These are phyloP conservation scores for Neoboletus brunneissimus DNA, from an alignment of 768 basidiomycete genomes.

Conservation along the genomic window DNA sequence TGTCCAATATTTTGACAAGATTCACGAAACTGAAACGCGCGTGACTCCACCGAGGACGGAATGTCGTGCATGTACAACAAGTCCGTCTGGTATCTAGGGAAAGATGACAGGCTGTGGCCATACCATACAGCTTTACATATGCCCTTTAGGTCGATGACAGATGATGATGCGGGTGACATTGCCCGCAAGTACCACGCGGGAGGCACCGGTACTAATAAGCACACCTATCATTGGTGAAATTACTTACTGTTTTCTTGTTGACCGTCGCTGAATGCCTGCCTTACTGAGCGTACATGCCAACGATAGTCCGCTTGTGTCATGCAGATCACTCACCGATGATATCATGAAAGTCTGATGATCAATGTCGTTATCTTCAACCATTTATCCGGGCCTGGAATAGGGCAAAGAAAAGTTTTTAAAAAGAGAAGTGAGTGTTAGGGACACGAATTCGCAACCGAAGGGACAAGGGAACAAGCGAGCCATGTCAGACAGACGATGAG, in stretches of 20 bases:
- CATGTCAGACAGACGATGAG: conserved; percentile 14
- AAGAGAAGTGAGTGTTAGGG: neutral
- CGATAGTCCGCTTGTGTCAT: neutral
- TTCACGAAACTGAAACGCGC: neutral
- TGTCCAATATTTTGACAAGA: neutral
- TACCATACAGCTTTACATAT: neutral
- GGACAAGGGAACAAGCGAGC: neutral
- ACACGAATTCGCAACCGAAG: neutral
- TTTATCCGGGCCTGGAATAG: neutral
- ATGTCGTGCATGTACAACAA: neutral
- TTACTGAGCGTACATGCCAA: neutral
- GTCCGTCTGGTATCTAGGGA: neutral
- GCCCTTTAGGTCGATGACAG: neutral
- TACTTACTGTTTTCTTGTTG: neutral
- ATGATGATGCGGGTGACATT: neutral
- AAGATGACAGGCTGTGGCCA: neutral
- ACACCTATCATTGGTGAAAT: neutral
- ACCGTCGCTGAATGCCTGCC: neutral
- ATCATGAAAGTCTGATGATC: neutral
- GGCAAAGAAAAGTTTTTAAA: neutral
- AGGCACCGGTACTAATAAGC: neutral
- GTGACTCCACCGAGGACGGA: neutral
- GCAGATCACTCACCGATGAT: neutral
- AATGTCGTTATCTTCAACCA: neutral
- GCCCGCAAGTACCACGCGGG: neutral